Conservation (phyloP, 495 filamentous ascomycete species). For the Penicillium dipodomyicola region DNA sequence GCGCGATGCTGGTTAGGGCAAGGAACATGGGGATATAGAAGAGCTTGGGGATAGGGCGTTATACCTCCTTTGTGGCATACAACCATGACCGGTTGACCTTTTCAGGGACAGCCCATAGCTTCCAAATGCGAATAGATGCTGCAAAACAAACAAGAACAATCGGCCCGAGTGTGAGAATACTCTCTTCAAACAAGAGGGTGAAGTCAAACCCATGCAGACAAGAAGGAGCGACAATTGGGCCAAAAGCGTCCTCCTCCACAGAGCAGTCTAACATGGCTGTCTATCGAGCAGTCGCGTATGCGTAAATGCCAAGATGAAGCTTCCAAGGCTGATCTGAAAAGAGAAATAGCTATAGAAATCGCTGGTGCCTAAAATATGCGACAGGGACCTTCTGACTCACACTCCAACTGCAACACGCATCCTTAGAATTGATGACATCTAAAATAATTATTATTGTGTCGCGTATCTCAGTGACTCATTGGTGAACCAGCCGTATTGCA, state of each 20-base stretch:
- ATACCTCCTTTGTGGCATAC: conserved; percentile 21
- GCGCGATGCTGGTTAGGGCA: neutral
- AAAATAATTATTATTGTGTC: too few relatives aligned
- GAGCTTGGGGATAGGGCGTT: neutral
- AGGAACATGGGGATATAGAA: neutral
- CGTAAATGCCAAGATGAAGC: too few relatives aligned
- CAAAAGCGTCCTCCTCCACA: neutral
- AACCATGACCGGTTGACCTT: conserved; percentile 29
- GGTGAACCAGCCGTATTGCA: too few relatives aligned
- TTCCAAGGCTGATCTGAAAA: too few relatives aligned
- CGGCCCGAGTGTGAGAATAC: conserved; percentile 15
- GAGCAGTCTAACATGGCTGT: too few relatives aligned
- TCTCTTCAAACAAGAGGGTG: conserved; percentile 25
- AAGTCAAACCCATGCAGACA: conserved; percentile 21
- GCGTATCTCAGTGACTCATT: too few relatives aligned
- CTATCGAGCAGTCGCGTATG: too few relatives aligned
- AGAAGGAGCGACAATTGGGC: conserved; percentile 1
- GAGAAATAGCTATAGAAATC: too few relatives aligned
- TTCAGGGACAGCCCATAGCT: conserved; percentile 11
- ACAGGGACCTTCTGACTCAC: too few relatives aligned
- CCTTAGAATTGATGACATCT: too few relatives aligned
- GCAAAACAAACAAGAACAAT: conserved; percentile 8
- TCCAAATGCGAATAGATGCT: conserved; percentile 11
- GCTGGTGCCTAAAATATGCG: too few relatives aligned
- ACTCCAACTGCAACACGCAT: too few relatives aligned